Base-by-base conservation (phyloP, 768 basidiomycete species). In the Mrakia blollopis region DNA sequence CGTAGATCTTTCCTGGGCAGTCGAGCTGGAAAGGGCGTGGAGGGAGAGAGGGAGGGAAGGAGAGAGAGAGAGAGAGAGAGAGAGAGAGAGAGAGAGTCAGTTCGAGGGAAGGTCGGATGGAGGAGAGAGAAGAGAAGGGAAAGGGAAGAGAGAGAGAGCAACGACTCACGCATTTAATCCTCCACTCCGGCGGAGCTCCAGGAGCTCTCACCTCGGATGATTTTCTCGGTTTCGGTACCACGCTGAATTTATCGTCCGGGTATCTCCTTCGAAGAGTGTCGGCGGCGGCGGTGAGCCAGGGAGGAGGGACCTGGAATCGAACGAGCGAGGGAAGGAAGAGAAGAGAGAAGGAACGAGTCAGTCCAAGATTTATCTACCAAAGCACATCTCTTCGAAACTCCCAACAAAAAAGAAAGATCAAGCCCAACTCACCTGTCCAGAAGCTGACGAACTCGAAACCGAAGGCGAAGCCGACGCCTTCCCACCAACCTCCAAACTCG, bases 1-100 rank as follows among this genome's bases (percentile, higher is more conserved):
- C 92, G 86, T 97, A 98, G 76, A 97, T 83, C 88, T 94, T 96
- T 81, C 93, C 93, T 80, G 94, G 94, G 84, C 94, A 95, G 83
- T 97, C 94, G 79, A 52, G 39, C 75, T 76, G 50, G n/a, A n/a
- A n/a, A n/a, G n/a, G n/a, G n/a, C n/a, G n/a, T n/a, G n/a, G n/a
- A n/a, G n/a, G n/a, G n/a, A n/a, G n/a, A n/a, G n/a, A 6, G 5
- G 39, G 39, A 41, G 11, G 39, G 16, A 44, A 14, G 39, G 6
- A 50, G 28, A n/a, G 41, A 65, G 18, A 21, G 37, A 25, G 23
- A 28, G n/a, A n/a, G 62, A 30, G 39, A 67, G n/a, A 23, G 10
- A 32, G 50, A 16, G 50, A 52, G 14, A 8, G 13, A 14, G 44
- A 30, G 47, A 18, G 28, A 52, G 57, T 57, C 57, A 50, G 47